Base-by-base conservation (phyloP, 768 basidiomycete genomes). In the Boletus sensibilis region DNA sequence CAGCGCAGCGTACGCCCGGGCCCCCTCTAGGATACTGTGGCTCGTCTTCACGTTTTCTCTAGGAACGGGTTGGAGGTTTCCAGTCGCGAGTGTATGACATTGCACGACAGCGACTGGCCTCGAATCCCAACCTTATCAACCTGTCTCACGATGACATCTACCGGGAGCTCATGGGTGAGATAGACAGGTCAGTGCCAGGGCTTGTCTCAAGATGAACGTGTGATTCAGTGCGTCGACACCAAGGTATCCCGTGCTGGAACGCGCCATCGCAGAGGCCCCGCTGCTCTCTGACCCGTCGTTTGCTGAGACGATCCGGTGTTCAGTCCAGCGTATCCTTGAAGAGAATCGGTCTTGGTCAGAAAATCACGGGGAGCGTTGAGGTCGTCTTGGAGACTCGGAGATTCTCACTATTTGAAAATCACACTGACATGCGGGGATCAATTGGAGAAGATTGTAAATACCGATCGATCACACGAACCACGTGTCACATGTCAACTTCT, bases 231-330 rank as follows among this genome's bases (percentile, higher is more conserved):
- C 6, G 27, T 34, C 5, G 7, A 6, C 35, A 45, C 38, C 27
- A 51, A 88, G 87, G 56, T 87, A 83, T 68, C 86, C 86, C 18
- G 73, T 87, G 27, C 78, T 88, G 29, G 85, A 87, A 58, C 82
- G 85, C 18, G 84, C 85, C 12, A 80, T 83, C 4, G 74, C 74
- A 33, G 82, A 81, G 41, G 72, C 78, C 5, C 76, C 75, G 50
- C 72, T 78, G 50, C 73, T 84, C 31, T 76, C 78, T n/a, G 81
- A 85, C 57, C 63, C 72, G 13, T 59, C 74, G 13, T 82, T 85
- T 63, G 59, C 75, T 3, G 72, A 74, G 51, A 74, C 70, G 39
- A 74, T 85, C 45, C 76, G 72, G 45, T 60, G 60, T 18, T 77
- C 77, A 8, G 55, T 83, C 14, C 70, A 78, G 49, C 79, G 76